These are phyloP conservation scores for Saccharomyces hybrid DNA, from an alignment of 1,139 yeast genomes.

Conservation along the genomic window DNA sequence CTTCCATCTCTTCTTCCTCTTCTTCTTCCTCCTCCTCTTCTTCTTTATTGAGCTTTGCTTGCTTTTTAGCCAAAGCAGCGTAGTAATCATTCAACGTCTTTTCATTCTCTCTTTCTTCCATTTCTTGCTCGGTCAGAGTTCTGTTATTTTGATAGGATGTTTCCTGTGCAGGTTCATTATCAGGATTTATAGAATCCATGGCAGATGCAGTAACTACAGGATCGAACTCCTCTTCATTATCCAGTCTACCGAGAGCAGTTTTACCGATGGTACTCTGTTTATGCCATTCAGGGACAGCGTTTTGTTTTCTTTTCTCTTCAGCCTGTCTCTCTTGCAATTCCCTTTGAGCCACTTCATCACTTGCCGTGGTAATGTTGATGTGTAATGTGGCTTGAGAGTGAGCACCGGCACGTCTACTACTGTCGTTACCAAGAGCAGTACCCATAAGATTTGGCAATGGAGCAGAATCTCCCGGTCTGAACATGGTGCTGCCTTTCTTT, in stretches of 20 bases:
- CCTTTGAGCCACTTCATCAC: constrained; percentile 67
- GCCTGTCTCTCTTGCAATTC: constrained; percentile 62
- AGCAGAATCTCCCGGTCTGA: constrained; percentile 33
- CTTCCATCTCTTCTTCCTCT: constrained; percentile 37
- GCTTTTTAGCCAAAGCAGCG: constrained; percentile 49
- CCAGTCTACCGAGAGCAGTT: constrained; percentile 45
- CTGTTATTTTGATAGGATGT: constrained; percentile 14
- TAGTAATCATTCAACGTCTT: constrained; percentile 55
- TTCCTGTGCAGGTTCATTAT: constrained; percentile 8
- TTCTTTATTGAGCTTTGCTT: constrained; percentile 43
- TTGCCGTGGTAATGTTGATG: constrained; percentile 79
- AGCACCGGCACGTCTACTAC: constrained; percentile 36
- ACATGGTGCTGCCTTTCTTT: constrained; percentile 37
- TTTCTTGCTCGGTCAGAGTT: constrained; percentile 25
- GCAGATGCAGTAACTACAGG: constrained; percentile 23
- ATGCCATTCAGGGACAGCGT: constrained; percentile 97
- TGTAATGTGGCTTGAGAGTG: constrained; percentile 60
- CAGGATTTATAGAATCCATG: constrained; percentile 8
- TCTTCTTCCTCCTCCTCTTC: constrained; percentile 39
- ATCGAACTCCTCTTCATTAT: constrained; percentile 35
- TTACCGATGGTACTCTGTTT: constrained; percentile 81
- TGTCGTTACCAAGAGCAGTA: constrained; percentile 32
- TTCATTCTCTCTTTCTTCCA: constrained; percentile 49
- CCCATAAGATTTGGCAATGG: constrained; percentile 25
- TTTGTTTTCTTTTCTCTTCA: constrained; percentile 77